Evolutionary conservation across 2,329 filamentous ascomycete genomes (phyloP), one percentile per base, ranked within the genome.

Genomic region (Verticillium isaacii): DNA sequence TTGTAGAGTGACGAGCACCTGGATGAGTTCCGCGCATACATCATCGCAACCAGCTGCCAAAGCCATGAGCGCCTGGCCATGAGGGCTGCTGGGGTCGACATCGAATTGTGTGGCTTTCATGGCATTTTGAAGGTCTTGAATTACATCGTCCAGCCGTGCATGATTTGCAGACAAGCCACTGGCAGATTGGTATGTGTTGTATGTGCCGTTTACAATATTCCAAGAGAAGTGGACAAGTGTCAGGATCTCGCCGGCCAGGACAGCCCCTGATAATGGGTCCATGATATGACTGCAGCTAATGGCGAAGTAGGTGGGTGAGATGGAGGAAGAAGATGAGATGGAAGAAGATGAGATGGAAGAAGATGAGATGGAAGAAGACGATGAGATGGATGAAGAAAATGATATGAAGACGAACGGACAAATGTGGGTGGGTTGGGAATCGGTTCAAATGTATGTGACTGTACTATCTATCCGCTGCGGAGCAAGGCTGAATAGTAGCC

Each of bases 111-210:
- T 1, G 37, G 14, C 37, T 41, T 41, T n/a, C 5, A 15, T 41
- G 12, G 17, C 37, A 12, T 19, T 32, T 15, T 34, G 91, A 14
- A 56, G 29, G 15, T 56, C 54, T n/a, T 56, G 9, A 2, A 56
- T 19, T 8, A 56, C 25, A 32, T 32, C 12, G 29, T 32, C 32
- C 25, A 56, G 15, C 14, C 32, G 54, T 2, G 54, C 15, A 5
- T 41, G 37, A 7, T 41, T 15, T 15, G 37, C 4, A 5, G 37
- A 41, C 15, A 19, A 17, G 37, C 37, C 37, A n/a, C 1, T 41
- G 12, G 37, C 37, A 15, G 29, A 32, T 32, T 56, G 29, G 25
- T 56, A 56, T 4, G 25, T 32, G 5, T 56, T 25, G 25, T 32
- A 29, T 25, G 29, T 56, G 12, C 54, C 54, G 14, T 56, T 15